Base-by-base conservation (phyloP, 768 basidiomycete species). In the Tulasnella calospora region DNA sequence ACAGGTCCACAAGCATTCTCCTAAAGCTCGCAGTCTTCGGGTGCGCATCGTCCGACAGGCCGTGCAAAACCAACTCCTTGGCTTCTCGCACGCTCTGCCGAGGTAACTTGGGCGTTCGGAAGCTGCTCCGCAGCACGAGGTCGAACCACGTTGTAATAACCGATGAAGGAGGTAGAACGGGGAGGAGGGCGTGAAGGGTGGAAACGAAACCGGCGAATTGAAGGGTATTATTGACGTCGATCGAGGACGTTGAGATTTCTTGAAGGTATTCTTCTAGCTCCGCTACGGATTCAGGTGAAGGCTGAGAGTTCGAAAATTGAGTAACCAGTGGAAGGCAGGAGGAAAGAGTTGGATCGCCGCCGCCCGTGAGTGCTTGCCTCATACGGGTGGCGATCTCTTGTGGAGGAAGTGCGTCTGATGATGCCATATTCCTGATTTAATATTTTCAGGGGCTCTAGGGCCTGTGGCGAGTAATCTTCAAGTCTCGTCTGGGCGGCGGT, bases 91-190 rank as follows among this genome's bases (percentile, higher is more conserved):
- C 86, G 7, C 91, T 87, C 33, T 85, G 80, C 0, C 87, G 88
- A 3, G 92, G 86, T 27, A 95, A 85, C 80, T 87, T 90, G 47
- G 92, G 90, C 82, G 94, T 91, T 71, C 92, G 90, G 76, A 95
- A 86, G 38, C 93, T 92, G 35, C 92, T 91, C 44, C 94, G 90
- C 3, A 95, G 86, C 36, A 92, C 87, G 44, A 92, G 87, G 83
- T 95, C 93, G 83, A 93, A 95, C 94, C 94, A 95, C 36, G 87
- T 87, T 1, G 90, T 90, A 78, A 94, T 91, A 76, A 94, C 86
- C 35, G 92, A 92, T 8, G 86, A 86, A 10, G 91, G 85, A 3
- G 92, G 86, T 9, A 94, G 85, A 38, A 92, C 86, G 17, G 90
- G 88, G 13, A 86, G 85, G 36, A 94, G 86, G 81, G 89, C 89